Evolutionary conservation across 108 stramenopile genomes (phyloP).

Genomic region (Aurantiochytrium sp.): DNA sequence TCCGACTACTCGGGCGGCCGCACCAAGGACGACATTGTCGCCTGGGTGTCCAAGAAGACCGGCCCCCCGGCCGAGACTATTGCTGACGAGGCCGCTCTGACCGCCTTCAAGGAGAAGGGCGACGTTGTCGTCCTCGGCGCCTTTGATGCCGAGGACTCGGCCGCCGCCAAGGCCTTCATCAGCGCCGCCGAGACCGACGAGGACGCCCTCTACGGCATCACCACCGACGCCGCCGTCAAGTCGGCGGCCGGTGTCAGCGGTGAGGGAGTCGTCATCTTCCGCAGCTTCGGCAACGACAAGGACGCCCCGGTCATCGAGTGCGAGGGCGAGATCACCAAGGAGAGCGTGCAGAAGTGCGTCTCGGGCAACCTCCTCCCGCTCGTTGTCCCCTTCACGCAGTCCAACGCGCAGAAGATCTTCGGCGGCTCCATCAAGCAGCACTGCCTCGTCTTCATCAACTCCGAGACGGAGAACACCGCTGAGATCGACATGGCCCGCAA

Average conservation of each 20-base stretch:
- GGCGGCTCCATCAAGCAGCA: conserved; percentile 46
- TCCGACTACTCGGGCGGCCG: conserved; percentile 57
- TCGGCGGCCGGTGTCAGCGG: neutral
- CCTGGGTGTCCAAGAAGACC: conserved; percentile 56
- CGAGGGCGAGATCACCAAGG: conserved; percentile 32
- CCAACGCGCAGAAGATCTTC: conserved; percentile 49
- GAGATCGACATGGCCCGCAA: neutral
- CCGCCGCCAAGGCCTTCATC: conserved; percentile 48
- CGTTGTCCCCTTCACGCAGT: conserved; percentile 49
- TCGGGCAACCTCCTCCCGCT: conserved; percentile 44
- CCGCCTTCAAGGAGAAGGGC: conserved; percentile 35
- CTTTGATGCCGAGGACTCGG: conserved; percentile 48
- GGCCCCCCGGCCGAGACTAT: conserved; percentile 51
- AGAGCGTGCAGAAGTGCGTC: conserved; percentile 43
- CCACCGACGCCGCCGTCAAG: conserved; percentile 27
- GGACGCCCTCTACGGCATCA: conserved; percentile 43
- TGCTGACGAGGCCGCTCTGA: conserved; percentile 39
- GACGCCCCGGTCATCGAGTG: conserved; percentile 32
- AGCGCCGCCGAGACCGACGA: conserved; percentile 44
- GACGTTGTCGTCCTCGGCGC: conserved; percentile 52
- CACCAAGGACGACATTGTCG: conserved; percentile 51
- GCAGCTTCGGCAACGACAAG: conserved; percentile 42
- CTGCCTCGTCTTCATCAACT: conserved; percentile 36
- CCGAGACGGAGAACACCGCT: neutral
- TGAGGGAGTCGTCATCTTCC: conserved; percentile 49